Conservation (phyloP, 352 stramenopile species). For the Pythium phragmitis region DNA sequence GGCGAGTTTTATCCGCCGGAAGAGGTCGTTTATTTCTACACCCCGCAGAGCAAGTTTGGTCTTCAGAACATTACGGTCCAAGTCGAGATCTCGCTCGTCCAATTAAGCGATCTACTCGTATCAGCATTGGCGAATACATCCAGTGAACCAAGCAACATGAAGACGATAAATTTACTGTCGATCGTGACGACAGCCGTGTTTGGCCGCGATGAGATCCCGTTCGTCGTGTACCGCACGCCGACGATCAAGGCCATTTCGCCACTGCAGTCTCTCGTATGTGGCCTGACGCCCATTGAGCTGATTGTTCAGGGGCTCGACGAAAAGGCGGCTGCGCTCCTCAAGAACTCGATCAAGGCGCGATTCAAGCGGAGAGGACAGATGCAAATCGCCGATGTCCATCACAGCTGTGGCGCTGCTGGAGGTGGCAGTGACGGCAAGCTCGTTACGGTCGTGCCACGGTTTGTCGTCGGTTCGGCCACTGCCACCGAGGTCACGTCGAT, state of each 20-base stretch:
- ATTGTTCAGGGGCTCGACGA: constrained; percentile 68
- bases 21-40: constrained; percentile 75
- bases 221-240: constrained; percentile 68
- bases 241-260: constrained; percentile 53
- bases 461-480: constrained; percentile 51
- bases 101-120: not conserved
- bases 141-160: not conserved
- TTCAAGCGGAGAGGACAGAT: constrained; percentile 74
- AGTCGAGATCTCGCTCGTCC: constrained; percentile 42
- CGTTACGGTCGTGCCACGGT: constrained; percentile 51
- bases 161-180: not conserved
- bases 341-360: constrained; percentile 45
- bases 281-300: constrained; percentile 47
- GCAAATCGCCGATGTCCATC: constrained; percentile 55
- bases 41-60: constrained; percentile 72
- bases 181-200: constrained; percentile 25
- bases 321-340: constrained; percentile 40
- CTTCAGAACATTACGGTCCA: constrained; percentile 61
- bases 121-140: not conserved
- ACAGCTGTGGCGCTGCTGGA: constrained; percentile 4
- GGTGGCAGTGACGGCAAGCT: constrained; percentile 41
- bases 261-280: constrained; percentile 40
- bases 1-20: constrained; percentile 64
- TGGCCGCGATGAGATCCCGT: constrained; percentile 61
- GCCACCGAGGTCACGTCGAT: constrained; percentile 28